Percentiles rank a stretch among this genome's conserved stretches.
phyloP scores from a whole-genome alignment of 352 stramenopile species.

The Pythium coloratum region DNA sequence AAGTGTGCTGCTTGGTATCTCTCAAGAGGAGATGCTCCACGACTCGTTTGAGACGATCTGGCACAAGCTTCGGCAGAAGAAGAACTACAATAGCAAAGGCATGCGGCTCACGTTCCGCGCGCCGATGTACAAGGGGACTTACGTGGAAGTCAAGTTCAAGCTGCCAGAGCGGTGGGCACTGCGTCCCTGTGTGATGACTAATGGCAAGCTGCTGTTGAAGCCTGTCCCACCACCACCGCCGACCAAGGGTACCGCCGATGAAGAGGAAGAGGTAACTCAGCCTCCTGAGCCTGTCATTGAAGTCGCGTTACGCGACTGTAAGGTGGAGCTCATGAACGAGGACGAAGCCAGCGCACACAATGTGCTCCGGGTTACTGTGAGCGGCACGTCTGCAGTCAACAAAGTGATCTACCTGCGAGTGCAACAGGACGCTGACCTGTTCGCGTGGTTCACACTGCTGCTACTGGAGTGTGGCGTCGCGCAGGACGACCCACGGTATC shows the following conservation, averaged over 20 bases:
- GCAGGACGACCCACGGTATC: constrained; percentile 41
- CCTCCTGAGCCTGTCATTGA: constrained; percentile 16
- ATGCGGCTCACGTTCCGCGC: constrained; percentile 60
- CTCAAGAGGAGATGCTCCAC: constrained; percentile 60
- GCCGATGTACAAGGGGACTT: constrained; percentile 38
- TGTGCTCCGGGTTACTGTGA: constrained; percentile 44
- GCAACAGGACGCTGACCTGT: constrained; percentile 42
- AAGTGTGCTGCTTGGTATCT: constrained; percentile 56
- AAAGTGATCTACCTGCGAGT: constrained; percentile 46
- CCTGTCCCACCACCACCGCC: not conserved
- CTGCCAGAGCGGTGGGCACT: constrained; percentile 39
- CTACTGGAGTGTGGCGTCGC: constrained; percentile 51
- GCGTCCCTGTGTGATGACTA: constrained; percentile 33
- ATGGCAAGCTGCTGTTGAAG: constrained; percentile 41
- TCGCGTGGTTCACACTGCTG: constrained; percentile 58
- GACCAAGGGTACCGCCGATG: not conserved
- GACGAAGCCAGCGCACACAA: constrained; percentile 38
- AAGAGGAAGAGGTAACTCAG: not conserved
- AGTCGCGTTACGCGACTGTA: constrained; percentile 46
- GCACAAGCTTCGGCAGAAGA: constrained; percentile 62
- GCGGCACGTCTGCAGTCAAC: not conserved
- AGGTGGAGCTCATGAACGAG: constrained; percentile 46
- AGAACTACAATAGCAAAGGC: constrained; percentile 38
- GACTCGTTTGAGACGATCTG: constrained; percentile 74
- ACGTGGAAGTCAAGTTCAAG: constrained; percentile 40